Percentiles rank a stretch among this genome's conserved stretches.
Evolutionary conservation across 2,329 filamentous ascomycete genomes (phyloP).

Genomic region (Cercospora citrullina): DNA sequence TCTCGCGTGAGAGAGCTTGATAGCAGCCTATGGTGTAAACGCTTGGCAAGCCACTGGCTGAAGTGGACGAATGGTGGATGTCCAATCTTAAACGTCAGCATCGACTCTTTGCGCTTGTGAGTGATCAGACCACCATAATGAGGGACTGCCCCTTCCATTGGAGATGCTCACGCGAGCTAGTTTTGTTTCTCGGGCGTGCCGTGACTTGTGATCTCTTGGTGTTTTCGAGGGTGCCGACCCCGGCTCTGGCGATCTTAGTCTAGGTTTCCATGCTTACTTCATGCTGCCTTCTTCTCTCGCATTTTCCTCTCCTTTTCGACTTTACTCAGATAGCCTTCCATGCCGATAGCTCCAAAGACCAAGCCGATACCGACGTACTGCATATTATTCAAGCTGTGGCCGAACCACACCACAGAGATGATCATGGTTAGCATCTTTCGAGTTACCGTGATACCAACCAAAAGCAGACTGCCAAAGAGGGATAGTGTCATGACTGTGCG

Average conservation of each 20-base stretch:
- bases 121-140: not conserved
- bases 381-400: conserved; percentile 80
- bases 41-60: not conserved
- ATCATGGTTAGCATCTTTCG: conserved; percentile 99
- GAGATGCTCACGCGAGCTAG: not conserved
- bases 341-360: conserved; percentile 93
- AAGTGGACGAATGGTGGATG: not conserved
- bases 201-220: not conserved
- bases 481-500: conserved; percentile 64
- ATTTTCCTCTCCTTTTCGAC: conserved; percentile 82
- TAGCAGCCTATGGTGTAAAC: not conserved
- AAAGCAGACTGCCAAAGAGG: conserved; percentile 84
- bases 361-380: conserved; percentile 91
- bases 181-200: not conserved
- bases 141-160: not conserved
- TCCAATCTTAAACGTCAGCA: conserved; percentile 1
- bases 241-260: not conserved
- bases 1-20: not conserved
- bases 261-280: not conserved
- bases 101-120: not conserved
- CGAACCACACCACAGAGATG: conserved; percentile 90
- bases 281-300: conserved; percentile 52
- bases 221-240: not conserved
- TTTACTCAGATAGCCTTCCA: conserved; percentile 79
- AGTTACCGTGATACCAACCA: conserved; percentile 96